phyloP scores from a whole-genome alignment of 2,329 filamentous ascomycete genomes.

The Calonectria hawksworthii region DNA sequence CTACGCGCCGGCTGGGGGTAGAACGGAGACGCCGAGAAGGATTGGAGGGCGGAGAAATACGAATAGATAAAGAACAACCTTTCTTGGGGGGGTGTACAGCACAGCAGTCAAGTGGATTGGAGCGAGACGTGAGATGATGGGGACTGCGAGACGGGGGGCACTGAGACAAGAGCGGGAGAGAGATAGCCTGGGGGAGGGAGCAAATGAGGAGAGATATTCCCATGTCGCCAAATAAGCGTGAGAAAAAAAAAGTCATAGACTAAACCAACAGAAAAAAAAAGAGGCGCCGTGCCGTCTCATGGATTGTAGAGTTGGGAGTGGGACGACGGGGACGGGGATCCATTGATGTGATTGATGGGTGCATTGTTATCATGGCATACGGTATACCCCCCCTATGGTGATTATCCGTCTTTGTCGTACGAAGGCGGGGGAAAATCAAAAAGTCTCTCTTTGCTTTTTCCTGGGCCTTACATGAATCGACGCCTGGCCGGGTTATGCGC shows the following conservation, averaged over 20 bases:
- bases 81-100: not conserved
- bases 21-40: slow-evolving; percentile 19
- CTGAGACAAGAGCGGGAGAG: slow-evolving; percentile 20
- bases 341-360: slow-evolving; percentile 17
- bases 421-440: not conserved
- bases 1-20: not conserved
- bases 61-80: slow-evolving; percentile 12
- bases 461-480: not conserved
- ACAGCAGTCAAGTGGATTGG: not conserved
- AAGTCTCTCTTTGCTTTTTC: not conserved
- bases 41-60: slow-evolving; percentile 15
- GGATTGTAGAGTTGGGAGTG: not conserved
- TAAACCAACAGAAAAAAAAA: slow-evolving; percentile 8
- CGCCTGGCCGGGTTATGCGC: slow-evolving; percentile 5
- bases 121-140: slow-evolving; percentile 1
- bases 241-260: not conserved
- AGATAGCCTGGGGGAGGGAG: not conserved
- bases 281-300: not conserved
- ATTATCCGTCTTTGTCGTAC: slow-evolving; percentile 8
- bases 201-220: slow-evolving; percentile 10
- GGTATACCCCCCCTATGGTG: slow-evolving; percentile 10
- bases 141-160: slow-evolving; percentile 9
- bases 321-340: slow-evolving; percentile 13
- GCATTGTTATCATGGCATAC: slow-evolving; percentile 9
- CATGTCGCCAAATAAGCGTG: slow-evolving; percentile 4